Evolutionary conservation across 768 basidiomycete genomes (phyloP).

Genomic region (Lactarius quietus): DNA sequence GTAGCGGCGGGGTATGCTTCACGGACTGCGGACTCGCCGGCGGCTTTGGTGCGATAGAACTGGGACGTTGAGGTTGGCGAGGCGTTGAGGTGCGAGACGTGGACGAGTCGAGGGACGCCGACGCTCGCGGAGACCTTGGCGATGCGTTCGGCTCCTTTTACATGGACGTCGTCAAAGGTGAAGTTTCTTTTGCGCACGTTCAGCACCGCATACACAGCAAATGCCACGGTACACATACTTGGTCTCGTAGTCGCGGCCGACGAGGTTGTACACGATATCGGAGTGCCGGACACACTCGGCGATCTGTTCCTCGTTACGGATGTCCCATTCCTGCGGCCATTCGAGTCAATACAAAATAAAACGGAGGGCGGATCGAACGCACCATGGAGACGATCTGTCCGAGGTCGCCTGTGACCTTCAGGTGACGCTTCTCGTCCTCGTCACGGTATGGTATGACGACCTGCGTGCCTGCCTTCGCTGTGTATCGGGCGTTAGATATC

Average conservation of each 20-base stretch:
- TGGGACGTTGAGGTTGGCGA: constrained; percentile 68
- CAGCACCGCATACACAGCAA: background rate
- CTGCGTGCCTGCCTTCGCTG: constrained; percentile 88
- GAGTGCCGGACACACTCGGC: constrained; percentile 93
- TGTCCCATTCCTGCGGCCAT: constrained; percentile 88
- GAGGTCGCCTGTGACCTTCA: constrained; percentile 93
- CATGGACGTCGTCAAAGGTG: constrained; percentile 75
- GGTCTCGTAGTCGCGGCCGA: constrained; percentile 91
- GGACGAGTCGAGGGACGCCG: constrained; percentile 83
- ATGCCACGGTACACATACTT: constrained; percentile 55
- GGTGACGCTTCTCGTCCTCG: constrained; percentile 84
- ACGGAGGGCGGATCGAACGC: constrained; percentile 23
- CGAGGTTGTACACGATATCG: constrained; percentile 94
- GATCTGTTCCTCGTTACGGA: constrained; percentile 85
- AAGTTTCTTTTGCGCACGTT: constrained; percentile 69
- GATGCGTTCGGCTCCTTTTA: constrained; percentile 77
- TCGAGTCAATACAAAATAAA: constrained; percentile 4
- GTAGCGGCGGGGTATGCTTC: constrained; percentile 81
- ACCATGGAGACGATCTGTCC: constrained; percentile 97
- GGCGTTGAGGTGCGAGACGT: constrained; percentile 95
- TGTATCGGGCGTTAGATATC: background rate
- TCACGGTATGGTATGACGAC: constrained; percentile 95
- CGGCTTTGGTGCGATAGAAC: constrained; percentile 87
- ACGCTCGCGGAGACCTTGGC: constrained; percentile 73
- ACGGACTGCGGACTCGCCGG: constrained; percentile 85